A percentile compares a stretch with the other conserved stretches of the same genome.
These are phyloP conservation scores for Clarireedia sp. DNA, from an alignment of 2,329 filamentous ascomycete genomes.

Conservation along the genomic window DNA sequence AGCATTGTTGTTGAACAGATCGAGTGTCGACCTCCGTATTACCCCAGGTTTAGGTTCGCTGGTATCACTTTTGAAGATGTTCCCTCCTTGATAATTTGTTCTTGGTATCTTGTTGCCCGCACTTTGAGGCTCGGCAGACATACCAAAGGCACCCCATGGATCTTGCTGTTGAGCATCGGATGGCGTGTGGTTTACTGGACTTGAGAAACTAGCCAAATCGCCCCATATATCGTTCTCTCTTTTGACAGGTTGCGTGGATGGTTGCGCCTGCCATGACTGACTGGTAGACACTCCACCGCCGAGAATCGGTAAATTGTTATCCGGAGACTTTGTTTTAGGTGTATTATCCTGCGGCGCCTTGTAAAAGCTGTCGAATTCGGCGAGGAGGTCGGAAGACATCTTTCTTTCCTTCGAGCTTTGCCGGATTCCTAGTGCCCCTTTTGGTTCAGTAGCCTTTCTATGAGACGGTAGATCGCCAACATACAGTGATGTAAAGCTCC, in stretches of 20 bases:
- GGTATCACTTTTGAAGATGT: not conserved
- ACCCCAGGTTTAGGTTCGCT: conserved; percentile 13
- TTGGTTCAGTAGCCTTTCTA: not conserved
- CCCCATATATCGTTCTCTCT: conserved; percentile 22
- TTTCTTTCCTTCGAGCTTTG: not conserved
- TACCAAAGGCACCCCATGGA: conserved; percentile 27
- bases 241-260: not conserved
- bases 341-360: conserved; percentile 28
- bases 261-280: conserved; percentile 14
- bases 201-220: conserved; percentile 16
- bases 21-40: conserved; percentile 21
- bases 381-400: conserved; percentile 61
- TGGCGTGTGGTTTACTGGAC: conserved; percentile 7
- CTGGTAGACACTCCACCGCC: conserved; percentile 6
- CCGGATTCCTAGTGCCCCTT: not conserved
- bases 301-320: conserved; percentile 21
- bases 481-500: not conserved
- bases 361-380: conserved; percentile 49
- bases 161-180: conserved; percentile 16
- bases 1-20: conserved; percentile 22
- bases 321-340: conserved; percentile 16
- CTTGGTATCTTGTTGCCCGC: conserved; percentile 6
- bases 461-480: not conserved
- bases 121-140: conserved; percentile 8
- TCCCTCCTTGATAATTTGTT: conserved; percentile 12